phyloP scores from a whole-genome alignment of 2,329 filamentous ascomycete genomes.

The Epichloe scottii region DNA sequence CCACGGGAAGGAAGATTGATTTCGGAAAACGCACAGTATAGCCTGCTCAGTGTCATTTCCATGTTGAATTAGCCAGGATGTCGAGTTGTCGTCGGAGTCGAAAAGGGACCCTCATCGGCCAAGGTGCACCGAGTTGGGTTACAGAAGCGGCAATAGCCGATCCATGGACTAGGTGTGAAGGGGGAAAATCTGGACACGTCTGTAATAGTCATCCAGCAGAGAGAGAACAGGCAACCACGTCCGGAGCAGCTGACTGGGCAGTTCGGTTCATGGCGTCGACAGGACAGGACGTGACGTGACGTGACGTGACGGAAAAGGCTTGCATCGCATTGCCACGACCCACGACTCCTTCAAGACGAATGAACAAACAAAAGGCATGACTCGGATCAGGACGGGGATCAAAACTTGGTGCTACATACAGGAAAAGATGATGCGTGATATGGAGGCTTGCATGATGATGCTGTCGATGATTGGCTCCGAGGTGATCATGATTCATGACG shows the following conservation, averaged over 20 bases:
- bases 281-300: background rate
- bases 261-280: background rate
- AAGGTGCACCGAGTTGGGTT: background rate
- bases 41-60: too few relatives aligned
- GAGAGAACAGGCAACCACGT: background rate
- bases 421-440: background rate
- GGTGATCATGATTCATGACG: constrained; percentile 3
- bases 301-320: background rate
- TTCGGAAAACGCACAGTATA: too few relatives aligned
- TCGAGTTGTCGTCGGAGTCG: background rate
- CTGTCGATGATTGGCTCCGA: constrained; percentile 1
- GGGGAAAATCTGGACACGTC: too few relatives aligned
- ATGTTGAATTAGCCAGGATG: too few relatives aligned
- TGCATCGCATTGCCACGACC: background rate
- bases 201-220: too few relatives aligned
- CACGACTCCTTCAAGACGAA: background rate
- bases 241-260: background rate
- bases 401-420: background rate
- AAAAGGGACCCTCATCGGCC: background rate
- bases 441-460: constrained; percentile 2
- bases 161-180: background rate
- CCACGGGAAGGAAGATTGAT: too few relatives aligned
- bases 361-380: background rate
- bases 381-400: background rate
- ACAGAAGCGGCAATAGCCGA: background rate